A percentile compares a stretch with the other conserved stretches of the same genome.
These are phyloP conservation scores for Auricularia sp. DNA, from an alignment of 768 basidiomycete genomes.

Conservation along the genomic window DNA sequence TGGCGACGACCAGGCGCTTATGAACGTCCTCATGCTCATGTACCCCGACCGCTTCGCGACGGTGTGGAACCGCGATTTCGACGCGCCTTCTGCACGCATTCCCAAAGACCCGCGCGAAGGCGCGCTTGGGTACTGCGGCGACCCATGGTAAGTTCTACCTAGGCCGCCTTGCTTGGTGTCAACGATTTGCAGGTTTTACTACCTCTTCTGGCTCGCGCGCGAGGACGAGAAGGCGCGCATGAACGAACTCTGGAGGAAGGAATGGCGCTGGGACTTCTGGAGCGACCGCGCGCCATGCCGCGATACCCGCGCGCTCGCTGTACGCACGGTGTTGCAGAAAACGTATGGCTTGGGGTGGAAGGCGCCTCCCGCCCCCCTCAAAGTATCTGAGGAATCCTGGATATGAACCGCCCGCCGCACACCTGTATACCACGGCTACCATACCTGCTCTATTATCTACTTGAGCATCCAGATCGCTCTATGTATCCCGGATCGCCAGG, in stretches of 20 bases:
- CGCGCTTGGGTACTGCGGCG: slow-evolving; percentile 30
- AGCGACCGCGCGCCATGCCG: neutral
- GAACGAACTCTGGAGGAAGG: slow-evolving; percentile 10
- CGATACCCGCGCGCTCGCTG: neutral
- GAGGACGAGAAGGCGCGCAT: slow-evolving; percentile 14
- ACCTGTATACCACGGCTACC: too few relatives aligned
- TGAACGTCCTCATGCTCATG: slow-evolving; percentile 37
- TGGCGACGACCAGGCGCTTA: slow-evolving; percentile 47
- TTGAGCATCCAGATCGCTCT: too few relatives aligned
- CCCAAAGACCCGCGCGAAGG: slow-evolving; percentile 13
- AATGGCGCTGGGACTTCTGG: neutral
- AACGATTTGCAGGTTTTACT: slow-evolving; percentile 25
- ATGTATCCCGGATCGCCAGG: too few relatives aligned
- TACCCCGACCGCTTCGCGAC: slow-evolving; percentile 36
- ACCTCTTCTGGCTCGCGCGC: slow-evolving; percentile 38
- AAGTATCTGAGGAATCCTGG: neutral
- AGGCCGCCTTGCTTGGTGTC: neutral
- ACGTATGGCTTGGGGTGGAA: neutral
- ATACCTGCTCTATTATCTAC: too few relatives aligned
- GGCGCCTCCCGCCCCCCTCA: neutral
- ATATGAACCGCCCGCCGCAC: neutral
- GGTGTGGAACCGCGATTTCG: slow-evolving; percentile 26
- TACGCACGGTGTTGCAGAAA: neutral
- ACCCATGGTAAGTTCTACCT: slow-evolving; percentile 24
- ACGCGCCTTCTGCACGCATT: slow-evolving; percentile 2